These are phyloP conservation scores for Aspergillus spinulosporus DNA, from an alignment of 2,329 filamentous ascomycete genomes.

Conservation along the genomic window DNA sequence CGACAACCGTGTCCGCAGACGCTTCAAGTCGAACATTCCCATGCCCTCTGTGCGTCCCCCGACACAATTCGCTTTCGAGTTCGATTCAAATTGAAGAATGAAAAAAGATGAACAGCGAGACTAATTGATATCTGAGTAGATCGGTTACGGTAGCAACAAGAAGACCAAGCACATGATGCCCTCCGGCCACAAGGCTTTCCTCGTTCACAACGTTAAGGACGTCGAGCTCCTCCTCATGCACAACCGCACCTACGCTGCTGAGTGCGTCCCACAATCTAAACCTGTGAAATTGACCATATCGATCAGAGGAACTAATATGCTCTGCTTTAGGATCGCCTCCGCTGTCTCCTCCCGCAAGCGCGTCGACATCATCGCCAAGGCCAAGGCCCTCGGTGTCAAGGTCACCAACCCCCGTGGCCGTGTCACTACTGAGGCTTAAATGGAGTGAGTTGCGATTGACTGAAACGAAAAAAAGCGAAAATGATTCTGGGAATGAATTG, in stretches of 20 bases:
- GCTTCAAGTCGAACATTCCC: conserved; percentile 90
- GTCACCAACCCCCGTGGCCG: conserved; percentile 99
- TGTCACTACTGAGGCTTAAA: conserved; percentile 86
- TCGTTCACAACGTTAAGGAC: conserved; percentile 94
- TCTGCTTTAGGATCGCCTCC: conserved; percentile 77
- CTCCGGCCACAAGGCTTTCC: conserved; percentile 99
- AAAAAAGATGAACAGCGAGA: not conserved
- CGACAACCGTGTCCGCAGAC: conserved; percentile 94
- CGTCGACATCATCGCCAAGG: conserved; percentile 94
- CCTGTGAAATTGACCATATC: not conserved
- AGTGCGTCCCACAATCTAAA: conserved; percentile 63
- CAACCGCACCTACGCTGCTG: conserved; percentile 98
- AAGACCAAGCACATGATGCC: conserved; percentile 99
- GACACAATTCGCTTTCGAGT: not conserved
- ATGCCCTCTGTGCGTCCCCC: conserved; percentile 89
- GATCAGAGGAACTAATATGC: conserved; percentile 1
- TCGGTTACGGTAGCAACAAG: conserved; percentile 98
- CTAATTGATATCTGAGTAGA: conserved; percentile 56
- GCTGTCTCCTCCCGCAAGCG: conserved; percentile 98
- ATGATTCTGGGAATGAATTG: conserved; percentile 17
- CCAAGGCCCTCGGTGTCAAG: conserved; percentile 98
- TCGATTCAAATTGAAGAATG: not conserved
- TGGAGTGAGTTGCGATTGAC: conserved; percentile 22
- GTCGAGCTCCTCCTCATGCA: conserved; percentile 99
- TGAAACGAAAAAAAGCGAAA: conserved; percentile 19